phyloP scores from a whole-genome alignment of 2,329 filamentous ascomycete genomes.

The Penicillium sp. region DNA sequence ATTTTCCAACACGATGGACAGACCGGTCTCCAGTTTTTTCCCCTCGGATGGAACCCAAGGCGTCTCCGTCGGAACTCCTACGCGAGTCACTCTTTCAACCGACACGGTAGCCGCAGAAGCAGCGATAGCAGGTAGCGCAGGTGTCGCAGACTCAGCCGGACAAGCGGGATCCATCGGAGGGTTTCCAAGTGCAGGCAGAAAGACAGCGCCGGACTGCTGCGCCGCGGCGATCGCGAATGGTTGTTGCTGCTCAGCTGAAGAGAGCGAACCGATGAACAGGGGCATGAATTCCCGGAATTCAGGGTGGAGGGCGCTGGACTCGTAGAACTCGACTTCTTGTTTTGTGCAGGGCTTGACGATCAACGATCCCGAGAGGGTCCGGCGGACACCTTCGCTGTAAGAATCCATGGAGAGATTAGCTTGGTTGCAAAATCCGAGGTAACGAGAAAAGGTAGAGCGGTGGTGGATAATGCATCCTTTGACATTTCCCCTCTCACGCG shows the following conservation, averaged over 20 bases:
- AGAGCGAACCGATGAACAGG: slow-evolving; percentile 76
- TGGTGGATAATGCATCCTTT: background rate
- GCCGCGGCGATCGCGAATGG: slow-evolving; percentile 48
- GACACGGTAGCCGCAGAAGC: slow-evolving; percentile 26
- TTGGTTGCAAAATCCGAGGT: background rate
- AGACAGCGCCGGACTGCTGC: slow-evolving; percentile 46
- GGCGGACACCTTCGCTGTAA: slow-evolving; percentile 81
- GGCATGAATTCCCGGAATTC: slow-evolving; percentile 82
- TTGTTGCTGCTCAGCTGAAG: slow-evolving; percentile 58
- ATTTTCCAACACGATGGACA: slow-evolving; percentile 83
- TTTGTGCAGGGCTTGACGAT: slow-evolving; percentile 93
- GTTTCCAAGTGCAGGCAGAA: slow-evolving; percentile 26
- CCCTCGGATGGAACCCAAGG: slow-evolving; percentile 55
- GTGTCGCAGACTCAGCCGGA: slow-evolving; percentile 18
- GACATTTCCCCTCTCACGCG: background rate
- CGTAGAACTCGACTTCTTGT: slow-evolving; percentile 87
- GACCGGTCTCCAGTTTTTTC: slow-evolving; percentile 70
- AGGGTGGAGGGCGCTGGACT: slow-evolving; percentile 68
- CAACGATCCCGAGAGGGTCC: slow-evolving; percentile 76
- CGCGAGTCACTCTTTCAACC: slow-evolving; percentile 20
- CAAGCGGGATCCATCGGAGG: slow-evolving; percentile 8
- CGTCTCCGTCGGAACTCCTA: slow-evolving; percentile 22
- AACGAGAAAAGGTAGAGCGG: background rate
- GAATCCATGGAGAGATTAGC: slow-evolving; percentile 1
- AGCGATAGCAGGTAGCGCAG: background rate